A percentile compares a stretch with the other conserved stretches of the same genome.
These are phyloP conservation scores for Rhodotorula sp. DNA, from an alignment of 1,284 basidiomycete genomes.

Conservation along the genomic window DNA sequence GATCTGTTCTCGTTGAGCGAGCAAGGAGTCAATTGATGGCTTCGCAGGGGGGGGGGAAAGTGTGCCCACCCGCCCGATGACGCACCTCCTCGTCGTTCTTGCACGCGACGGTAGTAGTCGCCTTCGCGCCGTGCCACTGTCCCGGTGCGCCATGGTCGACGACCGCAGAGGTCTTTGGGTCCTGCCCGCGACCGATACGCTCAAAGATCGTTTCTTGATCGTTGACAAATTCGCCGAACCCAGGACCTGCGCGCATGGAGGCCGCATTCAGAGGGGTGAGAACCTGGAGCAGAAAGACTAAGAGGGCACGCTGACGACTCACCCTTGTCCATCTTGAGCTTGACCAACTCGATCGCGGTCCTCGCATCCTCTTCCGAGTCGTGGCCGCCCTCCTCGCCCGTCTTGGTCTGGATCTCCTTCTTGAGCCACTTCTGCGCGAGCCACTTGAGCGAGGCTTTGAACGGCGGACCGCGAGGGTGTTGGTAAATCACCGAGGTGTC, in stretches of 20 bases:
- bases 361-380: conserved; percentile 88
- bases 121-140: conserved; percentile 77
- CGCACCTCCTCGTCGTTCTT: conserved; percentile 66
- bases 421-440: conserved; percentile 85
- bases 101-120: conserved; percentile 70
- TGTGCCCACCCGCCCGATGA: not conserved
- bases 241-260: conserved; percentile 55
- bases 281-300: not conserved
- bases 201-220: conserved; percentile 86
- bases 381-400: conserved; percentile 59
- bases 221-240: conserved; percentile 76
- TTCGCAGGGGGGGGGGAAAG: not conserved
- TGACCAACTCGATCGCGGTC: conserved; percentile 76
- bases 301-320: conserved; percentile 33
- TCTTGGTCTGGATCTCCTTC: conserved; percentile 68
- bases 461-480: conserved; percentile 81
- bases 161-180: conserved; percentile 62
- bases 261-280: not conserved
- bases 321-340: conserved; percentile 74
- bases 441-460: conserved; percentile 90
- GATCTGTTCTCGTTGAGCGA: conserved; percentile 49
- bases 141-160: conserved; percentile 80
- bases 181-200: conserved; percentile 61
- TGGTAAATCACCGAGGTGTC: conserved; percentile 86
- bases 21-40: not conserved